Base-by-base conservation (phyloP, 2,329 filamentous ascomycete genomes). In the Ceratocystis alfenasii region DNA sequence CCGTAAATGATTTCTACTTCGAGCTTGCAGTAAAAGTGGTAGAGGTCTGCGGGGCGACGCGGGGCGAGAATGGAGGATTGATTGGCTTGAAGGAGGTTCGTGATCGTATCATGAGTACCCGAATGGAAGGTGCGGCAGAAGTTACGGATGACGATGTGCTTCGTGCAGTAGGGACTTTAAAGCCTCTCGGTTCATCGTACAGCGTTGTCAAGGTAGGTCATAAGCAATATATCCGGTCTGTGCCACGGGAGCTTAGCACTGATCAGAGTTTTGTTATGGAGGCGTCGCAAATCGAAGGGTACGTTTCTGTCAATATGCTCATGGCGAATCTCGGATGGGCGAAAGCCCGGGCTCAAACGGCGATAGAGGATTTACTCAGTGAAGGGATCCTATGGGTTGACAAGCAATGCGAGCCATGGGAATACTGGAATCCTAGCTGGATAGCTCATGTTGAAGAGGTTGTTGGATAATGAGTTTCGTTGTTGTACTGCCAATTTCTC, bases 1-100 rank as follows among this genome's bases (percentile, higher is more conserved):
- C 87, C 71, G 92, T 99, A 70, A 95, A 96, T 74, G 94, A 99
- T 75, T 99, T 99, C 74, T 99, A 97, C 78, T 97, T 97, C 75
- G 93, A 95, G 78, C 84, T 99, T 59, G 94, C 91, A 1, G 93
- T 97, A n/a, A 83, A 90, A 62, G 89, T 97, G 0, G 94, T 99
- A 5, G 93, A 97, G 75, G 85, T 96, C 6, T 99, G 94, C 74
- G 82, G 90, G 5, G 85, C 87, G 64, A 96, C 91, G 57, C 81
- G 94, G 64, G 84, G 83, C 3, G 93, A 96, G 76, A 99, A 99
- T 74, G 94, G 94, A 5, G 94, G 94, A 0, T 79, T 99, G 71
- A 90, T 99, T 64, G 89, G 89, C 10, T 82, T 97, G 20, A 79
- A 83, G 57, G 93, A 97, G 75, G 86, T 95, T 71, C 80, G 85